phyloP scores from a whole-genome alignment of 2,329 filamentous ascomycete genomes.

The Aspergillus awamori region DNA sequence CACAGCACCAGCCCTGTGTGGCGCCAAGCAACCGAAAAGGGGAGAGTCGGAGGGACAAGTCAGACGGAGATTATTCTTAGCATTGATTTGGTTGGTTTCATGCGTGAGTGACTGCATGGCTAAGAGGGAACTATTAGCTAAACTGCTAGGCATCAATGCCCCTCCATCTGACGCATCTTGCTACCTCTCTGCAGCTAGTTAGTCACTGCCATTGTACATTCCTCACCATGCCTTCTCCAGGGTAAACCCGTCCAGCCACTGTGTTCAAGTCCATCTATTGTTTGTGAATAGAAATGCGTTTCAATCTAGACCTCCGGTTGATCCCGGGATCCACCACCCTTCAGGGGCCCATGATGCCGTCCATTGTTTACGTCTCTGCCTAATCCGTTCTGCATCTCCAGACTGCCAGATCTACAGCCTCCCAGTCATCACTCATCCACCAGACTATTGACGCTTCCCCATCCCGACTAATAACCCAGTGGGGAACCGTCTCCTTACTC shows the following conservation, averaged over 20 bases:
- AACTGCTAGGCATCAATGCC: no score
- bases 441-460: constrained; percentile 20
- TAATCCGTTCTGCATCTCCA: constrained; percentile 18
- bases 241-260: no score
- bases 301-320: neutral
- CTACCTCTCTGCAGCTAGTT: no score
- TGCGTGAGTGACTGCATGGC: no score
- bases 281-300: neutral
- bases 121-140: no score
- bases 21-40: constrained; percentile 5
- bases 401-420: constrained; percentile 18
- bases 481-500: constrained; percentile 13
- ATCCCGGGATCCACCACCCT: neutral
- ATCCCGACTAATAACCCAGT: constrained; percentile 21
- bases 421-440: constrained; percentile 10
- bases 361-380: constrained; percentile 23
- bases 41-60: constrained; percentile 2
- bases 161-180: no score
- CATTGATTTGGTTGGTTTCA: neutral
- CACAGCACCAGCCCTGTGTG: constrained; percentile 11
- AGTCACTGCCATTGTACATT: no score
- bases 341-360: constrained; percentile 5
- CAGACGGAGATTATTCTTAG: constrained; percentile 2
- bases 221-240: no score
- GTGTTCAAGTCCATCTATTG: neutral